Evolutionary conservation across 495 filamentous ascomycete species (phyloP), one percentile per base, ranked within the genome.

Genomic region (Clohesyomyces aquaticus): DNA sequence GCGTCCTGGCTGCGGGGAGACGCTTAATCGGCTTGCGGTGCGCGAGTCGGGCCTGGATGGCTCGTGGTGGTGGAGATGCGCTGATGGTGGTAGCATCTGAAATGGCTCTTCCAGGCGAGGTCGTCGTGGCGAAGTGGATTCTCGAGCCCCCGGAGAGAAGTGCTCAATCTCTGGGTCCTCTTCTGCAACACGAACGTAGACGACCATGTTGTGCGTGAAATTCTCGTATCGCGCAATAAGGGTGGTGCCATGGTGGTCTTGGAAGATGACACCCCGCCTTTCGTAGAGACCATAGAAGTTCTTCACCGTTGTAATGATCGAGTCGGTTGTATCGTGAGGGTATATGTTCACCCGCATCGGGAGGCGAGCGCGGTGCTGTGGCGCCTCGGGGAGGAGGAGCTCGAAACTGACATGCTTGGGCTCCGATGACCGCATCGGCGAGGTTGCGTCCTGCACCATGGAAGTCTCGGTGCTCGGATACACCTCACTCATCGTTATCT

Each of bases 211-310:
- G 78, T 96, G 85, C 63, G 79, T 80, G 65, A 98, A 88, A 77
- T 97, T 98, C 74, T 97, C 93, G 74, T 97, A 96, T 61, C 90
- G 85, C 50, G 94, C 91, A 73, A 98, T 97, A 70, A 98, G 84
- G 59, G 87, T 95, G 67, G 86, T 90, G 46, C 89, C 91, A 65
- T 89, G 75, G 43, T 87, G 83, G 77, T 97, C 93, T 74, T 98
- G 91, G 66, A 98, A 97, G 77, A 88, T 90, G 72, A 98, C 84
- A 59, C 91, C 89, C 73, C 84, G 84, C 65, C 84, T 82, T 61
- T 90, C 86, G 69, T 95, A 94, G 67, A 98, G 83, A 41, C 92
- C 94, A 74, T 94, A 96, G 79, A 97, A 96, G 78, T 96, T 96
- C 79, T 95, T 97, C 57, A 97, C 92, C 3, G 94, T 97, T 2